These are phyloP conservation scores for Tetragonia tetragonoides DNA, from an alignment of 148 eudicot species.

Conservation along the genomic window DNA sequence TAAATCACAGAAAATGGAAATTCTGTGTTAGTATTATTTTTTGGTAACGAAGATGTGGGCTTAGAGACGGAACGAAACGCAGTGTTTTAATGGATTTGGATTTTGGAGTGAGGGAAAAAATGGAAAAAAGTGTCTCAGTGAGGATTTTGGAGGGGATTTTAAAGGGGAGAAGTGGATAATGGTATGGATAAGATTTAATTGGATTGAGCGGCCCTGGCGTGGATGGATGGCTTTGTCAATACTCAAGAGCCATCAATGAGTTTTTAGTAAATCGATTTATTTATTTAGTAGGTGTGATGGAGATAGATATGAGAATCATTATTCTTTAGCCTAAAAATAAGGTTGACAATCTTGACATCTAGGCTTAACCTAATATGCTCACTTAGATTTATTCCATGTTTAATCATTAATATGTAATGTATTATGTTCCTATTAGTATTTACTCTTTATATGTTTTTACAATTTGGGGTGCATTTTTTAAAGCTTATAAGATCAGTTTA, in stretches of 20 bases:
- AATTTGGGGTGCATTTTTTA: too few relatives aligned
- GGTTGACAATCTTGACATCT: too few relatives aligned
- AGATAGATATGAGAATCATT: background rate
- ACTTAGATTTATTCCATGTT: too few relatives aligned
- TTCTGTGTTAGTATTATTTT: background rate
- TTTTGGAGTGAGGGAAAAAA: background rate
- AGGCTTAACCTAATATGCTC: too few relatives aligned
- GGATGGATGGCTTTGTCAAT: conserved; percentile 14
- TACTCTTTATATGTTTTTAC: too few relatives aligned
- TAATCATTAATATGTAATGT: too few relatives aligned
- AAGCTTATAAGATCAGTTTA: too few relatives aligned
- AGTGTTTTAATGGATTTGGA: background rate
- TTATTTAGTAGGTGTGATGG: conserved; percentile 16
- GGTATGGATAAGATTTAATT: conserved; percentile 27
- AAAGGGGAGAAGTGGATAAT: background rate
- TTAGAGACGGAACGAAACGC: conserved; percentile 19
- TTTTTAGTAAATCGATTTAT: too few relatives aligned
- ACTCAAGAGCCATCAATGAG: background rate
- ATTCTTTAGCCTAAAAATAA: conserved; percentile 4
- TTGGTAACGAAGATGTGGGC: conserved; percentile 14
- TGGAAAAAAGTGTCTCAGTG: background rate
- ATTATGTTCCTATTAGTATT: too few relatives aligned
- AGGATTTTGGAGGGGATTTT: background rate
- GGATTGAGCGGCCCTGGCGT: background rate
- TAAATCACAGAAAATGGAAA: background rate